Percentiles rank a stretch among this genome's conserved stretches.
Evolutionary conservation across 2,329 filamentous ascomycete genomes (phyloP).

Genomic region (Exserohilum turcica): DNA sequence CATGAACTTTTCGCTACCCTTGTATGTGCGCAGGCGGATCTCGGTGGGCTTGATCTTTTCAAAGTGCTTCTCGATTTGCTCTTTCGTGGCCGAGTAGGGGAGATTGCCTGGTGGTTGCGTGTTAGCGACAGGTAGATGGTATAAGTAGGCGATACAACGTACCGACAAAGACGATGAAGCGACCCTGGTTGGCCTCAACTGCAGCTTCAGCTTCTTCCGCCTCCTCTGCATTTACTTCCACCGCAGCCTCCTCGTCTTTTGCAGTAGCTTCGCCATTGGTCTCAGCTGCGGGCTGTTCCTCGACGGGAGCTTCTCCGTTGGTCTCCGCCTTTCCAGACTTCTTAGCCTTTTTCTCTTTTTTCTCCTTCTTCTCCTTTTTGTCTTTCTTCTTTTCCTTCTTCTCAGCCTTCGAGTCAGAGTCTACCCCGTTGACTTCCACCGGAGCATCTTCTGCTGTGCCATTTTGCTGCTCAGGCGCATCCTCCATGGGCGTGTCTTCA

Average conservation of each 20-base stretch:
- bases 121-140: constrained; percentile 3
- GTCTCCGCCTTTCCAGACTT: constrained; percentile 24
- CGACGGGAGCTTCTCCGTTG: constrained; percentile 15
- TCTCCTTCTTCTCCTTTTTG: constrained; percentile 37
- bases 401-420: constrained; percentile 23
- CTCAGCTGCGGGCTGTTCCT: constrained; percentile 12
- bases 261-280: constrained; percentile 19
- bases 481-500: constrained; percentile 17
- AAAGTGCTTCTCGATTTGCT: constrained; percentile 76
- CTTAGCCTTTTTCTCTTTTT: constrained; percentile 27
- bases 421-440: constrained; percentile 17
- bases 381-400: constrained; percentile 32
- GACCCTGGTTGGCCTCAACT: constrained; percentile 49
- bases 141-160: constrained; percentile 21
- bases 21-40: constrained; percentile 61
- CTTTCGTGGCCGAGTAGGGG: constrained; percentile 77
- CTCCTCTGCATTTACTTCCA: constrained; percentile 20
- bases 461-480: constrained; percentile 14
- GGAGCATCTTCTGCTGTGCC: constrained; percentile 15
- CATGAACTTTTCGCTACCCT: constrained; percentile 45
- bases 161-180: constrained; percentile 82
- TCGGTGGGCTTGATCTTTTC: constrained; percentile 71
- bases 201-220: constrained; percentile 18
- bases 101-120: constrained; percentile 70
- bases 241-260: constrained; percentile 22